phyloP scores from a whole-genome alignment of 371 early-diverging fungal species.

The Thermomucor indicae-seudaticae region DNA sequence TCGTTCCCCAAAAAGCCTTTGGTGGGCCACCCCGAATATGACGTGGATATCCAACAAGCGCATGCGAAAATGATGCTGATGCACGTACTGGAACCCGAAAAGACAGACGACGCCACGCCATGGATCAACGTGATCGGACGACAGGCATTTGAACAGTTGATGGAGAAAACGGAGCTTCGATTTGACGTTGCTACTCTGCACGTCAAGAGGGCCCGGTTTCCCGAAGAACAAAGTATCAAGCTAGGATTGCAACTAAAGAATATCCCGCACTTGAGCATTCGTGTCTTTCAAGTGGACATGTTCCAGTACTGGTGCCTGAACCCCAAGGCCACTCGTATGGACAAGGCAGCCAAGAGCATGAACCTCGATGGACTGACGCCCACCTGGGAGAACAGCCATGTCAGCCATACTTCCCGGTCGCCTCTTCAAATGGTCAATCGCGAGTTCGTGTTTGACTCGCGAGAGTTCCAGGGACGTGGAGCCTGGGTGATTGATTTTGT shows the following conservation, averaged over 20 bases:
- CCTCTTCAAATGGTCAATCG: slow-evolving; percentile 6
- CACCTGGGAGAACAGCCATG: slow-evolving; percentile 26
- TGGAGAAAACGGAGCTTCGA: neutral
- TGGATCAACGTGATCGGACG: slow-evolving; percentile 9
- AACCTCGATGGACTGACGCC: slow-evolving; percentile 40
- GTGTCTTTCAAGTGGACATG: slow-evolving; percentile 37
- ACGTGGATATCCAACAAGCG: neutral
- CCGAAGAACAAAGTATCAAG: slow-evolving; percentile 10
- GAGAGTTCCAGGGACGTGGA: slow-evolving; percentile 35
- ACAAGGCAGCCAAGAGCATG: no score
- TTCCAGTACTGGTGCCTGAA: slow-evolving; percentile 33
- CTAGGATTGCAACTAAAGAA: slow-evolving; percentile 25
- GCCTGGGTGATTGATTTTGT: slow-evolving; percentile 46
- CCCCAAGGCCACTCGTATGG: slow-evolving; percentile 5
- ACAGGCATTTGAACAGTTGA: slow-evolving; percentile 11
- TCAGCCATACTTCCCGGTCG: neutral
- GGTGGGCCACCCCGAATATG: no score
- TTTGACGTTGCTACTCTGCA: neutral
- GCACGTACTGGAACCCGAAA: neutral
- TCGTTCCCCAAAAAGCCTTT: no score
- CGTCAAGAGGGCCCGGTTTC: neutral
- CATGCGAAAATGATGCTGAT: slow-evolving; percentile 13
- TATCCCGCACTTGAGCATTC: slow-evolving; percentile 24
- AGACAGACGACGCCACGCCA: neutral
- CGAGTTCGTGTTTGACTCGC: slow-evolving; percentile 18